phyloP scores from a whole-genome alignment of 805 yeast species.

The Blastobotrys muscicola region DNA sequence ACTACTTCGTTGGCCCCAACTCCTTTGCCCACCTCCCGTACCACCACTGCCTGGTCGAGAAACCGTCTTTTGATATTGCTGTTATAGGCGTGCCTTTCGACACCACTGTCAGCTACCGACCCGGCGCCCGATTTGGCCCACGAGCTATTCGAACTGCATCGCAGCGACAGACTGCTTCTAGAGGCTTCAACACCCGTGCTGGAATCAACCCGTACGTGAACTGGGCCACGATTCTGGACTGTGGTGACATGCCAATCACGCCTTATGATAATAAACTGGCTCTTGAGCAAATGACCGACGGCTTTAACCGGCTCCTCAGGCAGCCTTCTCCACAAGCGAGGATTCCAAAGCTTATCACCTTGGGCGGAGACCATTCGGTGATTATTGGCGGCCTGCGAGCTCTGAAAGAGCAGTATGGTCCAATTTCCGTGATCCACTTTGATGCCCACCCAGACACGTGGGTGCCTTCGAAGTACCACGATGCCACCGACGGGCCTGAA shows the following conservation, averaged over 20 bases:
- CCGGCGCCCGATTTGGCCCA: slow-evolving; percentile 82
- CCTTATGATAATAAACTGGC: slow-evolving; percentile 62
- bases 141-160: slow-evolving; percentile 29
- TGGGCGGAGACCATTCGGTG: slow-evolving; percentile 81
- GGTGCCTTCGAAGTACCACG: slow-evolving; percentile 69
- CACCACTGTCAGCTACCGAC: slow-evolving; percentile 67
- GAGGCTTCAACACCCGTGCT: slow-evolving; percentile 66
- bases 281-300: slow-evolving; percentile 49
- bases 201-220: slow-evolving; percentile 48
- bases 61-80: slow-evolving; percentile 53
- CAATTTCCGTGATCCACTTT: slow-evolving; percentile 65
- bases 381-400: slow-evolving; percentile 66
- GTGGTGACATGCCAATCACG: slow-evolving; percentile 60
- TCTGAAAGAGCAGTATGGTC: slow-evolving; percentile 50
- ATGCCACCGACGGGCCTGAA: slow-evolving; percentile 63
- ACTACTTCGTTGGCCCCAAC: slow-evolving; percentile 23
- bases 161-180: slow-evolving; percentile 49
- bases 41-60: slow-evolving; percentile 45
- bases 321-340: slow-evolving; percentile 22
- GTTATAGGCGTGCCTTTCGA: slow-evolving; percentile 77
- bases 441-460: slow-evolving; percentile 86
- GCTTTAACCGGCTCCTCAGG: slow-evolving; percentile 44
- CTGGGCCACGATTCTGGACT: slow-evolving; percentile 49
- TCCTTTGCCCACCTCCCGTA: slow-evolving; percentile 67
- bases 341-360: slow-evolving; percentile 52